Conservation (phyloP, 352 stramenopile species). For the Phytopythium cucurbitacearum region DNA sequence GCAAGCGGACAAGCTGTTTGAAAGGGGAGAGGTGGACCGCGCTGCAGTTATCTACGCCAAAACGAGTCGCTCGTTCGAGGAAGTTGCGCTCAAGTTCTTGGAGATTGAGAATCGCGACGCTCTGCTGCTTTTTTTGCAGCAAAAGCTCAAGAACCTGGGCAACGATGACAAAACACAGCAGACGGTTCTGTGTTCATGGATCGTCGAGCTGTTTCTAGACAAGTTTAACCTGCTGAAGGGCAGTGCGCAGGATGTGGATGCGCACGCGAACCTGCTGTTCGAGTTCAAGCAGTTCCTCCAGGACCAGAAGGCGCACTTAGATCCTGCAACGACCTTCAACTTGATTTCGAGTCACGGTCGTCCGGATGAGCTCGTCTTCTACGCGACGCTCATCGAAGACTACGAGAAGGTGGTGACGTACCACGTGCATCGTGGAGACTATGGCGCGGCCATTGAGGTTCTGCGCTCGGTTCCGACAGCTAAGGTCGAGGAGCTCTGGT, state of each 20-base stretch:
- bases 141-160: slow-evolving; percentile 84
- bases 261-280: slow-evolving; percentile 81
- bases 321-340: slow-evolving; percentile 89
- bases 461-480: slow-evolving; percentile 85
- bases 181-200: slow-evolving; percentile 91
- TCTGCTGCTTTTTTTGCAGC: slow-evolving; percentile 83
- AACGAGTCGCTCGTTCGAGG: slow-evolving; percentile 87
- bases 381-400: slow-evolving; percentile 91
- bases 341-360: slow-evolving; percentile 90
- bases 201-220: slow-evolving; percentile 91
- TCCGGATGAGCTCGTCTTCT: slow-evolving; percentile 90
- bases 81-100: slow-evolving; percentile 90
- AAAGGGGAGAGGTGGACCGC: slow-evolving; percentile 77
- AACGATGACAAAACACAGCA: slow-evolving; percentile 89
- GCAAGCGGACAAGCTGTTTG: slow-evolving; percentile 90
- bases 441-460: slow-evolving; percentile 86
- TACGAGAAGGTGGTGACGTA: slow-evolving; percentile 93
- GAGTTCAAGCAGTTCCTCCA: slow-evolving; percentile 93
- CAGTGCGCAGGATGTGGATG: slow-evolving; percentile 79
- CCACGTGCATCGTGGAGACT: slow-evolving; percentile 88
- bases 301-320: slow-evolving; percentile 82
- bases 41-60: slow-evolving; percentile 88
- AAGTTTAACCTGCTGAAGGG: slow-evolving; percentile 88
- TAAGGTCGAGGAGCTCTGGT: slow-evolving; percentile 92
- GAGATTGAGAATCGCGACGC: slow-evolving; percentile 81